Percentiles rank a stretch among this genome's conserved stretches.
Evolutionary conservation across 2,329 filamentous ascomycete genomes (phyloP).

Genomic region (Teratosphaeria gauchensis): DNA sequence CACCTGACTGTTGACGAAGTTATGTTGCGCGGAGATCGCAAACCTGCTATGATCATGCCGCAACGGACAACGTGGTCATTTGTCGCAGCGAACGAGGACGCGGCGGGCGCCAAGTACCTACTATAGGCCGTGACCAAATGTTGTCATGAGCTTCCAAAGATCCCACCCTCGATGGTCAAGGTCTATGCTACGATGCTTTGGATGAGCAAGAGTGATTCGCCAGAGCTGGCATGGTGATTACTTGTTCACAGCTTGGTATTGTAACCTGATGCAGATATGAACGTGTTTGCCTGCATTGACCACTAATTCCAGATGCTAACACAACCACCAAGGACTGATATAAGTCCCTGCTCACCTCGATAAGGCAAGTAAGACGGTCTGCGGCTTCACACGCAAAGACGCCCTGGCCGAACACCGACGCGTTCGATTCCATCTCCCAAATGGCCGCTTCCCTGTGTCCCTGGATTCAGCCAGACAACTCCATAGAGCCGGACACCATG

Average conservation of each 20-base stretch:
- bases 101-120: neutral
- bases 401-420: neutral
- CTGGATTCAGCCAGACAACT: conserved; percentile 9
- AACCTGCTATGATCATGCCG: neutral
- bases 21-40: neutral
- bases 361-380: neutral
- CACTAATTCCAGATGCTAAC: neutral
- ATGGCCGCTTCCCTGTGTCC: conserved; percentile 13
- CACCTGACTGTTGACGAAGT: neutral
- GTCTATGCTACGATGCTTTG: neutral
- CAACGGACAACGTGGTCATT: neutral
- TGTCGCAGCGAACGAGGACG: neutral
- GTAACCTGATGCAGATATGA: neutral
- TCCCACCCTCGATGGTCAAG: neutral
- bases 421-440: conserved; percentile 7
- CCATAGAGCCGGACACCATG: conserved; percentile 5
- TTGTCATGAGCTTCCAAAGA: neutral
- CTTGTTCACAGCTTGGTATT: neutral
- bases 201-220: too few species aligned
- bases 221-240: neutral
- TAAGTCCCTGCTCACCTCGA: neutral
- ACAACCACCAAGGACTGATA: neutral
- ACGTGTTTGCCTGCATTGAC: neutral
- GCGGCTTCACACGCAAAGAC: neutral
- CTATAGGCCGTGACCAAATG: neutral